A percentile compares a stretch with the other conserved stretches of the same genome.
phyloP scores from a whole-genome alignment of 371 early-diverging fungal genomes.

The Mucor piriformis region DNA sequence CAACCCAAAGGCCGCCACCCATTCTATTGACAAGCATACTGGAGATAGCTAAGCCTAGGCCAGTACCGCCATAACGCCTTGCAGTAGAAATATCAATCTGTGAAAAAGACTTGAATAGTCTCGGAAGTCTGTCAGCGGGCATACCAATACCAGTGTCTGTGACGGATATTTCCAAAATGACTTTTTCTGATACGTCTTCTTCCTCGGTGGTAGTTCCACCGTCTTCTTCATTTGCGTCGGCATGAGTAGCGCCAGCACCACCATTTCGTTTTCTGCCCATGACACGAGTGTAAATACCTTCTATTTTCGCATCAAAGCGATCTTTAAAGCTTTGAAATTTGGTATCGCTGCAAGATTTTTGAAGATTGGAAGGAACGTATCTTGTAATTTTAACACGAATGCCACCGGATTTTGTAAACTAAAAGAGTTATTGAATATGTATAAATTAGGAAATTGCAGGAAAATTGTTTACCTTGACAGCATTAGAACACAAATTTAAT shows the following conservation, averaged over 20 bases:
- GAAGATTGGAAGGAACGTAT: constrained; percentile 23
- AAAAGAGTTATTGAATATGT: background rate
- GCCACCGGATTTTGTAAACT: constrained; percentile 55
- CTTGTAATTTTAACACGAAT: constrained; percentile 41
- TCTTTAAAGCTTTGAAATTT: constrained; percentile 48
- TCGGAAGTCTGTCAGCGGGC: constrained; percentile 58
- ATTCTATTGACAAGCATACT: constrained; percentile 60
- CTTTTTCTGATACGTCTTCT: constrained; percentile 30
- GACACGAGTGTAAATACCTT: constrained; percentile 31
- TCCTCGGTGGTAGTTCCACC: constrained; percentile 18
- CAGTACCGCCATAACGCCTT: constrained; percentile 60
- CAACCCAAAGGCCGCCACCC: constrained; percentile 68
- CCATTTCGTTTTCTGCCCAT: constrained; percentile 6
- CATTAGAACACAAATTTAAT: constrained; percentile 63
- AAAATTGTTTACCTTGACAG: constrained; percentile 51
- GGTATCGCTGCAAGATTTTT: constrained; percentile 24
- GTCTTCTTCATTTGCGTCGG: constrained; percentile 18
- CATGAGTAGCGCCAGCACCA: constrained; percentile 19
- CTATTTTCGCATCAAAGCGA: constrained; percentile 59
- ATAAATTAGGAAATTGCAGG: background rate
- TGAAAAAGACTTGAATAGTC: constrained; percentile 60
- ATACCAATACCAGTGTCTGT: constrained; percentile 66
- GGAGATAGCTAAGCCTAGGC: constrained; percentile 63
- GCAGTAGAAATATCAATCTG: constrained; percentile 65
- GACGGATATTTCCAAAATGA: constrained; percentile 59